Evolutionary conservation across 345 rosid genomes (phyloP).

Genomic region (Lepidium aucheri): DNA sequence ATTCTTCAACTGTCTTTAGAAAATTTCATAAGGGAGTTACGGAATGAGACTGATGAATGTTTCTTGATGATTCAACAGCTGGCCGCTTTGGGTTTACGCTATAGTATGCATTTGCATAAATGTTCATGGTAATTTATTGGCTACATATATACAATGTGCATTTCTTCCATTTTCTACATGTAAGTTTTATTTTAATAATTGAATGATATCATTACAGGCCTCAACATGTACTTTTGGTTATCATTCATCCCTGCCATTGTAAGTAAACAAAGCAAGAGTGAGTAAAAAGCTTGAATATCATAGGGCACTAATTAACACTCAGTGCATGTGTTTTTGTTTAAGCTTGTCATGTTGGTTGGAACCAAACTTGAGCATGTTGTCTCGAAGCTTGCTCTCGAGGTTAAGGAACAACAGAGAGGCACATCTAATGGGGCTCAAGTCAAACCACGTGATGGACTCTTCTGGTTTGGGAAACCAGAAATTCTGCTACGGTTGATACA

Average conservation of each 20-base stretch:
- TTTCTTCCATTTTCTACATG: background rate
- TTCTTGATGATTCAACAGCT: conserved; percentile 43
- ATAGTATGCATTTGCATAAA: conserved; percentile 82
- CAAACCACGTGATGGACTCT: conserved; percentile 85
- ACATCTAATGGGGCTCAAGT: conserved; percentile 59
- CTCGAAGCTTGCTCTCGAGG: conserved; percentile 78
- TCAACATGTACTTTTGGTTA: conserved; percentile 89
- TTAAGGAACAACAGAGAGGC: conserved; percentile 60
- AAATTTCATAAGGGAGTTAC: background rate
- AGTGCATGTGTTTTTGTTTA: conserved; percentile 1
- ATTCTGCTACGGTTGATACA: conserved; percentile 65
- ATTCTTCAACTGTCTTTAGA: background rate
- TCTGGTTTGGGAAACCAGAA: conserved; percentile 94
- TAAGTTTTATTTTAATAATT: background rate
- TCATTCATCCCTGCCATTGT: conserved; percentile 92
- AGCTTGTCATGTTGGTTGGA: conserved; percentile 90
- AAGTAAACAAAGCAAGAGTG: conserved; percentile 27
- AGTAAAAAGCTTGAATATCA: background rate
- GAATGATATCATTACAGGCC: conserved; percentile 42
- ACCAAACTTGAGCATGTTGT: conserved; percentile 92
- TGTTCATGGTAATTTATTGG: conserved; percentile 52
- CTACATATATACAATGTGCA: background rate
- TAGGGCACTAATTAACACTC: background rate
- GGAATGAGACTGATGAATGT: conserved; percentile 1
- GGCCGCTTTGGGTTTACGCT: conserved; percentile 92